Base-by-base conservation (phyloP, 192 early-diverging fungal genomes). In the Phlyctochytrium arcticum region DNA sequence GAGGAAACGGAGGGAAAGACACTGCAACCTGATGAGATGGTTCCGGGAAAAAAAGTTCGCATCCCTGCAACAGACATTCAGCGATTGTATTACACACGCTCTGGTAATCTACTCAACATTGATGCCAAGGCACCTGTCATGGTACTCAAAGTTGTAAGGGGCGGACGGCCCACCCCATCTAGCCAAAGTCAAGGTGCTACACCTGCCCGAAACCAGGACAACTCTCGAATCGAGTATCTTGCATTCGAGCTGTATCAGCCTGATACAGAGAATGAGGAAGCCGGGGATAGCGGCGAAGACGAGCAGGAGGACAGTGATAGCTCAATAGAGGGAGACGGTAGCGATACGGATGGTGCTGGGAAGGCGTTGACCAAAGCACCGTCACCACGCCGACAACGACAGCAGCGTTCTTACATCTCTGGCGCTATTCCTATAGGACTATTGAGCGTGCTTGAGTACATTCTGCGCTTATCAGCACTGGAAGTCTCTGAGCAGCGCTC, bases 31-130 rank as follows among this genome's bases (percentile, higher is more conserved):
- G 10, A 10, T 12, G 48, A 67, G 3, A 54, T 44, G 10, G 59
- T 77, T 1, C 80, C 75, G 6, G 79, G 81, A 3, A 66, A 68
- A 36, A 6, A 33, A 0, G 33, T 69, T n/a, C 51, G 69, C 2
- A 76, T 89, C 30, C 69, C 68, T 9, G 58, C 88, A 4, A 55
- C 57, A 12, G 48, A 69, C 17, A 70, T 91, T 7, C 55, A 70
- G 3, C 77, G 80, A 36, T 50, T 92, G 73, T 88, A 83, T 68
- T 92, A 92, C 60, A 86, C 85, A 15, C 82, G 77, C n/a, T 82
- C 87, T 6, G 89, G 89, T 3, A 74, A 77, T 29, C 68, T 92
- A 47, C 68, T 92, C 3, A 88, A 90, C 58, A 90, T 91, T 55
- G 88, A 91, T 48, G 76, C 83, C 1, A 80, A 61, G 24, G 65